Percentiles rank a stretch among this genome's conserved stretches.
phyloP scores from a whole-genome alignment of 2,329 filamentous ascomycete genomes.

The Dissoconium aciculare region DNA sequence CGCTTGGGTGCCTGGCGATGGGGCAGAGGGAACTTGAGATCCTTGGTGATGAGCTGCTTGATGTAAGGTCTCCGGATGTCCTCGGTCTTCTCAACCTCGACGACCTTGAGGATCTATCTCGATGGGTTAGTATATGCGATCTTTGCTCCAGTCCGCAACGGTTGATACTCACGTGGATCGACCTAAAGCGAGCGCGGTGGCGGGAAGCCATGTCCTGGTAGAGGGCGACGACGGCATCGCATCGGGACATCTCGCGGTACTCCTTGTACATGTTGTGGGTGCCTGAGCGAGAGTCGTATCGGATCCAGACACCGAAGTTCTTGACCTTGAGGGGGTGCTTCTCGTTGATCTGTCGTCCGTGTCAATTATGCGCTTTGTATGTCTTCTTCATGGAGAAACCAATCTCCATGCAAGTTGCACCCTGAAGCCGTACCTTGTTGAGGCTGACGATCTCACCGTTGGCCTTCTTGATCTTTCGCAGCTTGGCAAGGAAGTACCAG shows the following conservation, averaged over 20 bases:
- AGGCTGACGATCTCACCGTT: slow-evolving; percentile 97
- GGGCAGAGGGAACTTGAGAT: slow-evolving; percentile 95
- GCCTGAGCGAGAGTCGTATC: slow-evolving; percentile 98
- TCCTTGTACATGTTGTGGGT: slow-evolving; percentile 99
- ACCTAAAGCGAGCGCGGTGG: slow-evolving; percentile 95
- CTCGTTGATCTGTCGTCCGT: slow-evolving; percentile 63
- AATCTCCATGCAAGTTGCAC: background rate
- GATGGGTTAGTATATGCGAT: slow-evolving; percentile 3
- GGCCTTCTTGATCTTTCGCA: slow-evolving; percentile 99
- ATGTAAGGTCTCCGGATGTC: slow-evolving; percentile 98
- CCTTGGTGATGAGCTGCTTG: slow-evolving; percentile 91
- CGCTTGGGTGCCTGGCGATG: slow-evolving; percentile 77
- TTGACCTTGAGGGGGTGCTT: slow-evolving; percentile 99
- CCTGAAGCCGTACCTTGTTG: slow-evolving; percentile 61
- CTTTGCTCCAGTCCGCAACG: background rate
- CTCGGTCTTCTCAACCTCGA: slow-evolving; percentile 88
- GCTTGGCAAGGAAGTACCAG: slow-evolving; percentile 99
- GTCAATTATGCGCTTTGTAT: slow-evolving; percentile 5
- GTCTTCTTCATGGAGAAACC: too few relatives aligned
- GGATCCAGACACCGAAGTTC: slow-evolving; percentile 99
- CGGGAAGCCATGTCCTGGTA: slow-evolving; percentile 99
- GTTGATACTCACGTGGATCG: slow-evolving; percentile 71
- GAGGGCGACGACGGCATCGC: slow-evolving; percentile 86
- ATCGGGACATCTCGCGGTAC: slow-evolving; percentile 97
- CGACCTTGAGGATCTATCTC: slow-evolving; percentile 82